A percentile compares a stretch with the other conserved stretches of the same genome.
phyloP scores from a whole-genome alignment of 1,284 basidiomycete genomes.

The Irpex sp. region DNA sequence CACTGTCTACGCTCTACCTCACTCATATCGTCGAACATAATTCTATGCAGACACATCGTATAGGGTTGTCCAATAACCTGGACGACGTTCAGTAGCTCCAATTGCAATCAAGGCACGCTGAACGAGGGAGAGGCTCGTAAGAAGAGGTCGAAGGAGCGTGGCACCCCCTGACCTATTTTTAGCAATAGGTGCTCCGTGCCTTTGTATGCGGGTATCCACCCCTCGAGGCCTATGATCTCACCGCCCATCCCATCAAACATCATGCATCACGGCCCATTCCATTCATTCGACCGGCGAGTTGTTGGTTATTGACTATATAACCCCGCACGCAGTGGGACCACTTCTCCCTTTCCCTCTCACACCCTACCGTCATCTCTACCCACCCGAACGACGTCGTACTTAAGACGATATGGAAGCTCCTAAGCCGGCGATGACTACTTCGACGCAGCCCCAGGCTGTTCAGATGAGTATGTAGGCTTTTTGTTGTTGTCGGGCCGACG shows the following conservation, averaged over 20 bases:
- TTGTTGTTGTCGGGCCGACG: background rate
- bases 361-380: too few relatives aligned
- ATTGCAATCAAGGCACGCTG: too few relatives aligned
- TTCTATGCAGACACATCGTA: too few relatives aligned
- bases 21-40: too few relatives aligned
- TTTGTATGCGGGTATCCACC: background rate
- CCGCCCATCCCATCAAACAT: background rate
- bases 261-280: background rate
- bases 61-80: too few relatives aligned
- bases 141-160: background rate
- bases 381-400: background rate
- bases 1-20: too few relatives aligned
- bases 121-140: background rate
- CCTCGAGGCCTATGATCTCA: background rate
- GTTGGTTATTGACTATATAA: background rate
- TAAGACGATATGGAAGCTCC: conserved; percentile 28
- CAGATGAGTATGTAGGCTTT: conserved; percentile 46
- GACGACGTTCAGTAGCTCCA: too few relatives aligned
- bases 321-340: background rate
- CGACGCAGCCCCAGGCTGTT: conserved; percentile 46
- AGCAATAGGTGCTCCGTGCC: background rate
- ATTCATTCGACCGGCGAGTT: too few relatives aligned
- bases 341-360: background rate
- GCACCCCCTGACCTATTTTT: conserved; percentile 2
- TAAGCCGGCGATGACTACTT: conserved; percentile 37